These are phyloP conservation scores for Priceomyces medius DNA, from an alignment of 805 yeast genomes.

Conservation along the genomic window DNA sequence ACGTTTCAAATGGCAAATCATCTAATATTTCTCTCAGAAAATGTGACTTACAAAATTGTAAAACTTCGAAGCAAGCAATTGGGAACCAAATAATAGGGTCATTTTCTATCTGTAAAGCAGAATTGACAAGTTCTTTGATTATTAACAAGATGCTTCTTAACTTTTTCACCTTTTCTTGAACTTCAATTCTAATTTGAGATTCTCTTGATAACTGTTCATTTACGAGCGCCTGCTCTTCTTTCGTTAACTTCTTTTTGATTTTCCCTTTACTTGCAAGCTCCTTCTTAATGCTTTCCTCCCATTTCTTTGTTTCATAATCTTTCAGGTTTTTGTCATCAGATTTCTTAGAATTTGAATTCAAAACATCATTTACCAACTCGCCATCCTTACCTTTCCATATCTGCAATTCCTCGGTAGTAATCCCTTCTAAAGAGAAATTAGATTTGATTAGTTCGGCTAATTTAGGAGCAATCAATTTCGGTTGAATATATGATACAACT, in stretches of 20 bases:
- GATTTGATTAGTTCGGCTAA: constrained; percentile 32
- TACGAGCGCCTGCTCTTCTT: constrained; percentile 70
- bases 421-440: constrained; percentile 22
- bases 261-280: constrained; percentile 62
- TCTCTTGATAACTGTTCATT: constrained; percentile 67
- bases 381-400: constrained; percentile 76
- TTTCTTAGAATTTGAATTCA: constrained; percentile 39
- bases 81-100: constrained; percentile 74
- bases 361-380: constrained; percentile 62
- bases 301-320: constrained; percentile 80
- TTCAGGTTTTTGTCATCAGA: constrained; percentile 68
- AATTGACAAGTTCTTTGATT: constrained; percentile 51
- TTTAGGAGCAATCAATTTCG: constrained; percentile 53
- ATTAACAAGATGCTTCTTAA: constrained; percentile 53
- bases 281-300: constrained; percentile 84
- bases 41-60: constrained; percentile 42
- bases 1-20: constrained; percentile 45
- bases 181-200: constrained; percentile 47
- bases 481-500: constrained; percentile 56
- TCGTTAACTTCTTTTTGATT: constrained; percentile 57
- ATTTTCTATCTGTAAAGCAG: constrained; percentile 56
- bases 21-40: constrained; percentile 39
- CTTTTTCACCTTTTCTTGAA: constrained; percentile 36
- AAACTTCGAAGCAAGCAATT: constrained; percentile 51
- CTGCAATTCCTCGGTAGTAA: constrained; percentile 50